A percentile compares a stretch with the other conserved stretches of the same genome.
Evolutionary conservation across 192 early-diverging fungal genomes (phyloP).

Genomic region (Backusella parvicylindrica): DNA sequence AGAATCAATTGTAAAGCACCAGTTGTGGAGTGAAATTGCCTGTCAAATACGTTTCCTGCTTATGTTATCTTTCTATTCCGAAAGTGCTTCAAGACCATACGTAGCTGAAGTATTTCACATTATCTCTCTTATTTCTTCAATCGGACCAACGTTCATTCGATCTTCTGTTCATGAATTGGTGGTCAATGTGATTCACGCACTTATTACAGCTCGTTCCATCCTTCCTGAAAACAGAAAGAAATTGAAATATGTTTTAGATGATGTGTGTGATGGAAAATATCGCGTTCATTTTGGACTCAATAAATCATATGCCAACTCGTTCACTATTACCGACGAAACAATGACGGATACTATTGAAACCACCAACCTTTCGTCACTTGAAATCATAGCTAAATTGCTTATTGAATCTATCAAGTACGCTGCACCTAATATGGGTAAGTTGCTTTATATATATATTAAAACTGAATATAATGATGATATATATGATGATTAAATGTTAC

Average conservation of each 20-base stretch:
- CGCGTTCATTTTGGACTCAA: constrained; percentile 70
- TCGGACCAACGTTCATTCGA: constrained; percentile 77
- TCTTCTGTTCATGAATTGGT: constrained; percentile 85
- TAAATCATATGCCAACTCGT: constrained; percentile 59
- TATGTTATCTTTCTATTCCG: constrained; percentile 82
- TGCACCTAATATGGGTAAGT: constrained; percentile 55
- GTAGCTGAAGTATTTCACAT: constrained; percentile 83
- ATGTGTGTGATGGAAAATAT: constrained; percentile 77
- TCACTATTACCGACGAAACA: constrained; percentile 52
- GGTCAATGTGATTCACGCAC: constrained; percentile 81
- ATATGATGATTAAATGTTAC: neutral
- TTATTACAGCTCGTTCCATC: constrained; percentile 53
- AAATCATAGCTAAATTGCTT: constrained; percentile 54
- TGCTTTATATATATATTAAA: neutral
- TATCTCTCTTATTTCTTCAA: constrained; percentile 74
- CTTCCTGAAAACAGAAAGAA: constrained; percentile 44
- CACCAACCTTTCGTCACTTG: constrained; percentile 39
- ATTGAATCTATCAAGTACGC: constrained; percentile 62
- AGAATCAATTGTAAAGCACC: constrained; percentile 68
- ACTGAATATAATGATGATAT: neutral
- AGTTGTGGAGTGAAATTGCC: constrained; percentile 84
- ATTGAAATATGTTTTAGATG: constrained; percentile 61
- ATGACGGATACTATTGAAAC: constrained; percentile 40
- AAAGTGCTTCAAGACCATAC: constrained; percentile 59
- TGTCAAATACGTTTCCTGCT: constrained; percentile 79